These are phyloP conservation scores for Ceratobasidium sp. DNA, from an alignment of 1,284 basidiomycete genomes.

Conservation along the genomic window DNA sequence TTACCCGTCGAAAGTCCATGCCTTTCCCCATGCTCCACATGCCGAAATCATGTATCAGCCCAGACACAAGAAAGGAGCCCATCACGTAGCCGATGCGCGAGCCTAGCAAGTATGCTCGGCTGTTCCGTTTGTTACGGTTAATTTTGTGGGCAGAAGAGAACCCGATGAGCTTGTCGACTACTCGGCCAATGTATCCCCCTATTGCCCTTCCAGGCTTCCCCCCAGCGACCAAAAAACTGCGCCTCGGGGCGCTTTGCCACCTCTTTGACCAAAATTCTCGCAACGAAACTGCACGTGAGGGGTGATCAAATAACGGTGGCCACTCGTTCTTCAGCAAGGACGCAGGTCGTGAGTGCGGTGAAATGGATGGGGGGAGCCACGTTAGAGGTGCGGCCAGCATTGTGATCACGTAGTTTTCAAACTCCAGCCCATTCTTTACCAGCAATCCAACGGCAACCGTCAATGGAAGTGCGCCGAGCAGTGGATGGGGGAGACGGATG, in stretches of 20 bases:
- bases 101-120: not conserved
- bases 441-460: conserved; percentile 6
- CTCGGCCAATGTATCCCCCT: not conserved
- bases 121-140: too few relatives aligned
- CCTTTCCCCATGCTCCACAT: conserved; percentile 66
- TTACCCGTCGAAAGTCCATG: conserved; percentile 56
- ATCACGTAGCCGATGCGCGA: conserved; percentile 55
- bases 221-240: conserved; percentile 29
- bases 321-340: conserved; percentile 43
- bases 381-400: conserved; percentile 24
- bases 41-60: conserved; percentile 62
- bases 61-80: conserved; percentile 65
- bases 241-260: conserved; percentile 45
- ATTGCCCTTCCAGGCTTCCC: not conserved
- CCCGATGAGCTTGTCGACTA: not conserved
- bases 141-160: not conserved
- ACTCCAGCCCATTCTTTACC: not conserved
- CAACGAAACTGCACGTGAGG: conserved; percentile 40
- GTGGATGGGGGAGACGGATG: conserved; percentile 8
- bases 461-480: conserved; percentile 3
- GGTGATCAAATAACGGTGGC: conserved; percentile 40
- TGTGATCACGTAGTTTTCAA: conserved; percentile 4
- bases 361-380: conserved; percentile 17
- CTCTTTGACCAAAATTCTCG: conserved; percentile 45
- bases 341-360: conserved; percentile 15